Conservation (phyloP, 2,329 filamentous ascomycete species). For the Colletotrichum sp. region DNA sequence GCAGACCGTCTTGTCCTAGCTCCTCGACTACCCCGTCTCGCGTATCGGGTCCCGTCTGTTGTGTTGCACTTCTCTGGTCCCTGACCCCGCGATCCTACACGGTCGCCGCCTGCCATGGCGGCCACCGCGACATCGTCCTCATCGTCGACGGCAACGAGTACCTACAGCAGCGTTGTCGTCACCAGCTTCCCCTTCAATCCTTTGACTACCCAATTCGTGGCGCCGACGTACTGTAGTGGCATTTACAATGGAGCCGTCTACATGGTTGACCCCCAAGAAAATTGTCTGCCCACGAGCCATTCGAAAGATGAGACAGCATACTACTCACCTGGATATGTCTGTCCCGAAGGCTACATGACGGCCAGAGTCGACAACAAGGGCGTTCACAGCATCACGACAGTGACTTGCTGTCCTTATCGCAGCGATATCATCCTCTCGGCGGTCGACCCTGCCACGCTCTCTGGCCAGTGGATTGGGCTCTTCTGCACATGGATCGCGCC, state of each 20-base stretch:
- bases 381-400: slow-evolving; percentile 26
- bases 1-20: not conserved
- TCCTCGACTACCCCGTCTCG: not conserved
- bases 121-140: not conserved
- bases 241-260: slow-evolving; percentile 14
- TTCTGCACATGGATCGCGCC: slow-evolving; percentile 28
- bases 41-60: not conserved
- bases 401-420: slow-evolving; percentile 28
- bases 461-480: slow-evolving; percentile 17
- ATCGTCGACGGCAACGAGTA: not conserved
- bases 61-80: not conserved
- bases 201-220: slow-evolving; percentile 23
- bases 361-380: slow-evolving; percentile 26
- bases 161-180: not conserved
- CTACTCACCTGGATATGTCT: slow-evolving; percentile 14
- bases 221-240: slow-evolving; percentile 15
- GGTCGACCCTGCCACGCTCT: slow-evolving; percentile 22
- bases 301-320: slow-evolving; percentile 11
- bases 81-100: not conserved
- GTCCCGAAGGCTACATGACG: slow-evolving; percentile 10
- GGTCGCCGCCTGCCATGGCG: not conserved
- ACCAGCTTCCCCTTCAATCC: slow-evolving; percentile 20
- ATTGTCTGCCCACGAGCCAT: slow-evolving; percentile 24
- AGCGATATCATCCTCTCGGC: slow-evolving; percentile 24
- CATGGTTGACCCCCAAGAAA: slow-evolving; percentile 20